A percentile compares a stretch with the other conserved stretches of the same genome.
Conservation (phyloP, 2,329 filamentous ascomycete species). For the Penicillium sclerotigenum region DNA sequence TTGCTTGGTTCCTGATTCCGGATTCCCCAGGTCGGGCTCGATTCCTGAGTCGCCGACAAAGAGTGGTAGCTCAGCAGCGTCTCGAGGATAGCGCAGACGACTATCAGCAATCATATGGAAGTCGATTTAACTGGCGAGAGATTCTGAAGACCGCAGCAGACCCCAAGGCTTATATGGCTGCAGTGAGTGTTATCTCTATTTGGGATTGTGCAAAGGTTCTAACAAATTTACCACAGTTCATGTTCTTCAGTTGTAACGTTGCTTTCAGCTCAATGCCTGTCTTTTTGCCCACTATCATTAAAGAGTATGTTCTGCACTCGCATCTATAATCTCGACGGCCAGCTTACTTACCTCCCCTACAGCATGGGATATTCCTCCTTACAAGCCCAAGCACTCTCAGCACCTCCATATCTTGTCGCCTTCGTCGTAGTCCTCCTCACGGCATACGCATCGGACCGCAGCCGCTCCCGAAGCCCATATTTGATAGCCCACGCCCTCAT, state of each 20-base stretch:
- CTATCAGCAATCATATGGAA: constrained; percentile 29
- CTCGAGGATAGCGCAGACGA: constrained; percentile 54
- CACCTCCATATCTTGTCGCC: constrained; percentile 74
- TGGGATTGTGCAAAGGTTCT: background rate
- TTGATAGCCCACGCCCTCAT: constrained; percentile 67
- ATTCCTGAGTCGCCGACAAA: constrained; percentile 62
- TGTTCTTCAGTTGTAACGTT: constrained; percentile 86
- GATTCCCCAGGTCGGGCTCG: constrained; percentile 67
- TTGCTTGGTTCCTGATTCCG: constrained; percentile 72
- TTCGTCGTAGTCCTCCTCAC: constrained; percentile 71
- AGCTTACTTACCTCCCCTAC: background rate
- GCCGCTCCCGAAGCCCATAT: constrained; percentile 60
- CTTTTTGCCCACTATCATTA: constrained; percentile 78
- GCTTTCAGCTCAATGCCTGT: constrained; percentile 84
- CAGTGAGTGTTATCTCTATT: constrained; percentile 42
- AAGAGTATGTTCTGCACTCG: constrained; percentile 43
- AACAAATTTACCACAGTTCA: constrained; percentile 44
- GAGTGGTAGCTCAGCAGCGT: constrained; percentile 67
- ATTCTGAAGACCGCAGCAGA: constrained; percentile 60
- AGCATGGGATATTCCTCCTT: constrained; percentile 68
- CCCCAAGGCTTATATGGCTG: constrained; percentile 70
- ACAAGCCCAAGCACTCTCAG: constrained; percentile 71
- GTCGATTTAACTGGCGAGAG: constrained; percentile 54
- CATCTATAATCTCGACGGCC: background rate
- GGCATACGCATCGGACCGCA: constrained; percentile 67